Percentiles rank a stretch among this genome's conserved stretches.
phyloP scores from a whole-genome alignment of 2,329 filamentous ascomycete genomes.

The Monascus ruber region DNA sequence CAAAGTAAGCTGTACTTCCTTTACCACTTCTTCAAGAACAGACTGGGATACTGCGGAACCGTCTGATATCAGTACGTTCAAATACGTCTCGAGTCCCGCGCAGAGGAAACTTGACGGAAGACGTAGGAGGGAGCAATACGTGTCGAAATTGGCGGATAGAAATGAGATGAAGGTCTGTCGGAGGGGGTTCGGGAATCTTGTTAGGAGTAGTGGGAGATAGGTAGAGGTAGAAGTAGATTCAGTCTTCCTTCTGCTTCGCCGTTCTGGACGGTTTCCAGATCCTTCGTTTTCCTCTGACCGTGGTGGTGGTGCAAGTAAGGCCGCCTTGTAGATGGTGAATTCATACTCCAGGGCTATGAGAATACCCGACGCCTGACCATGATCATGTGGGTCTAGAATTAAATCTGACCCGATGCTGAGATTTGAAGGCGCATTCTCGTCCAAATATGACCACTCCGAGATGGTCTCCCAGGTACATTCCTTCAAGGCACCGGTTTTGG shows the following conservation, averaged over 20 bases:
- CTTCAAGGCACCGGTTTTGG: conserved; percentile 36
- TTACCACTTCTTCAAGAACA: conserved; percentile 21
- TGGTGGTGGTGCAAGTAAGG: conserved; percentile 29
- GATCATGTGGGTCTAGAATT: conserved; percentile 6
- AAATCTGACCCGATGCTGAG: too few relatives aligned
- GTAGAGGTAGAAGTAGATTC: conserved; percentile 22
- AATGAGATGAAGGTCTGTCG: conserved; percentile 40
- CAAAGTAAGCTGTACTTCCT: conserved; percentile 29
- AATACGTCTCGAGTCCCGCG: conserved; percentile 30
- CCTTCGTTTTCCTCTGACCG: background rate
- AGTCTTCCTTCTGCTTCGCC: conserved; percentile 9
- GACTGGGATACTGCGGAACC: conserved; percentile 1
- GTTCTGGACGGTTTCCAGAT: conserved; percentile 10
- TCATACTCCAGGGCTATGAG: conserved; percentile 40
- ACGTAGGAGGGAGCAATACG: conserved; percentile 34
- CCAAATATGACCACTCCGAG: conserved; percentile 19
- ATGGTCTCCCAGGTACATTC: conserved; percentile 35
- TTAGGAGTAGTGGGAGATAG: conserved; percentile 39
- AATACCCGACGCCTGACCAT: conserved; percentile 27
- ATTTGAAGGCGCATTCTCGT: conserved; percentile 10
- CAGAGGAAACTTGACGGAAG: conserved; percentile 37
- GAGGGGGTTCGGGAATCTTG: conserved; percentile 39
- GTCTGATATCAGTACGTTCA: conserved; percentile 9
- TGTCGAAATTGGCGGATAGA: conserved; percentile 39
- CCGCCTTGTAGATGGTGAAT: conserved; percentile 38